phyloP scores from a whole-genome alignment of 106 monocot species.

The Dioscorea dumetorum region DNA sequence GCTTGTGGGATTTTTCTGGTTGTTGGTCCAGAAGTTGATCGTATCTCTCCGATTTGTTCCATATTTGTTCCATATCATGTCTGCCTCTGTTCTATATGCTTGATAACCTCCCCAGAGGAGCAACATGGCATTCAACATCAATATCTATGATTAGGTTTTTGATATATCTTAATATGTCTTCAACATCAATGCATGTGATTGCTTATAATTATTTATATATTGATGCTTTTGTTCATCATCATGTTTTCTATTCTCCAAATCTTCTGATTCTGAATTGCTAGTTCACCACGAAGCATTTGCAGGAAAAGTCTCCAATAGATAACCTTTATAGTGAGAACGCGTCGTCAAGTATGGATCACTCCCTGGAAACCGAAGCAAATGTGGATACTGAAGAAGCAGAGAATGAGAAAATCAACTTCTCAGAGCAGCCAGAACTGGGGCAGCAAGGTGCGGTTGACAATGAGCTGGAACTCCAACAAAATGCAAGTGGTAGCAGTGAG shows the following conservation, averaged over 20 bases:
- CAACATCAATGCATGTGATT: not conserved
- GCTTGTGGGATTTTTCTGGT: no score
- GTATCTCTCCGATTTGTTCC: not conserved
- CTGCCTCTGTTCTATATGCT: not conserved
- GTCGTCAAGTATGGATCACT: constrained; percentile 42
- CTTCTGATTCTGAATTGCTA: no score
- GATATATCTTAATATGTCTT: not conserved
- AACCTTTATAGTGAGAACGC: constrained; percentile 35
- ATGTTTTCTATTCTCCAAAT: no score
- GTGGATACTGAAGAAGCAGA: constrained; percentile 31
- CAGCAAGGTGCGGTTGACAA: constrained; percentile 9
- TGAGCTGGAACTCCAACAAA: constrained; percentile 12
- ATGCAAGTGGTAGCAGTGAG: constrained; percentile 5
- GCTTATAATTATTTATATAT: no score
- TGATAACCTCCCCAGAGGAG: not conserved
- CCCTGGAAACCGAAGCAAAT: constrained; percentile 27
- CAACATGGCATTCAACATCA: not conserved
- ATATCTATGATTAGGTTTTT: not conserved
- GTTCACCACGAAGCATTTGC: not conserved
- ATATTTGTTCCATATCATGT: not conserved
- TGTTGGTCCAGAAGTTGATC: not conserved
- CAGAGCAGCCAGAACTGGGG: constrained; percentile 11
- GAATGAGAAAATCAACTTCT: constrained; percentile 9
- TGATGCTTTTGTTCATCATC: no score
- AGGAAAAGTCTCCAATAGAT: constrained; percentile 41